Evolutionary conservation across 441 rosid genomes (phyloP).

Genomic region (Pelargonium exstipulatum): DNA sequence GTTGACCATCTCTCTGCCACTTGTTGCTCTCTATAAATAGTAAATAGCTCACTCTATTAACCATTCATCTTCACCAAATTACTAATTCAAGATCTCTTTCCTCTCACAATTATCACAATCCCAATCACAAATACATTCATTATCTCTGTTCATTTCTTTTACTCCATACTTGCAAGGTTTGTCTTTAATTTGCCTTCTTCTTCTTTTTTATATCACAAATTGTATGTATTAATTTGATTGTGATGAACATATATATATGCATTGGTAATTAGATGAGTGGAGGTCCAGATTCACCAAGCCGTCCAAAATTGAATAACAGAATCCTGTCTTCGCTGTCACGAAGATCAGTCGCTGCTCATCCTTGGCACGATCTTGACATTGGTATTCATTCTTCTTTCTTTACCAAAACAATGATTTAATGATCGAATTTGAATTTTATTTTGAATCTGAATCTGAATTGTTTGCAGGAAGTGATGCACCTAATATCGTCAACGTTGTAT

Average conservation of each 20-base stretch:
- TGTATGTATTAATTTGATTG: neutral
- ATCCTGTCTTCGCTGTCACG: slow-evolving; percentile 69
- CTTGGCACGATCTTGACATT: slow-evolving; percentile 90
- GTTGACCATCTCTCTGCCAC: neutral
- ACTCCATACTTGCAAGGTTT: too few species aligned
- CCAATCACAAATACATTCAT: too few species aligned
- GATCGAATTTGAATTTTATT: neutral
- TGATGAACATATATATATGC: too few species aligned
- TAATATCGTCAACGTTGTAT: slow-evolving; percentile 52
- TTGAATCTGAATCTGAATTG: neutral
- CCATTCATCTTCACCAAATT: too few species aligned
- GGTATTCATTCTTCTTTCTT: neutral
- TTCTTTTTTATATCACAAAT: neutral
- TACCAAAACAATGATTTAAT: neutral
- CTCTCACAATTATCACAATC: too few species aligned
- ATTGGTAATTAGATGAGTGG: slow-evolving; percentile 38
- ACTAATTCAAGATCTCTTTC: too few species aligned
- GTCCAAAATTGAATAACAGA: slow-evolving; percentile 51
- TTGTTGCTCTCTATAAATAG: too few species aligned
- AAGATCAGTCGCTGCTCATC: slow-evolving; percentile 84
- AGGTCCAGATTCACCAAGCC: slow-evolving; percentile 28
- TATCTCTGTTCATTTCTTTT: too few species aligned
- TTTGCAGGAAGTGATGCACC: slow-evolving; percentile 86
- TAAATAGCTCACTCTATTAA: neutral
- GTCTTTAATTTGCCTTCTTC: too few species aligned